Evolutionary conservation across 305 asterid genomes (phyloP), one percentile per base, ranked within the genome.

Genomic region (Fraxinus sp.): DNA sequence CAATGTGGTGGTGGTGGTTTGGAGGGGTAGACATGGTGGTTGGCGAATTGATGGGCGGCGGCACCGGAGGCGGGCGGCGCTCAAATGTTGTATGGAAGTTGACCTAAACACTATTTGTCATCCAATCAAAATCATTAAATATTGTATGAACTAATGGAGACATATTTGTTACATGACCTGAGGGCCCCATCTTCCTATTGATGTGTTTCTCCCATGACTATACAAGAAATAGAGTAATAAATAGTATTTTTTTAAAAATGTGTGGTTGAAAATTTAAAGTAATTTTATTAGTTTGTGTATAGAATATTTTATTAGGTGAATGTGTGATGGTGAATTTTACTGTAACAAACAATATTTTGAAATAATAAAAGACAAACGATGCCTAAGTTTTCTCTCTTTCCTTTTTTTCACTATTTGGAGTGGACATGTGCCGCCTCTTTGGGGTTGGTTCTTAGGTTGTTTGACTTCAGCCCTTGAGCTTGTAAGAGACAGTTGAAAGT

Each of bases 21-120:
- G 79, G 30, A 37, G 76, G 76, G 18, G 81, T 73, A 20, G 73
- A 52, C 30, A 9, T 73, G 66, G 22, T 5, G 26, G 85, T 83
- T 85, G 85, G 80, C 62, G 84, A 18, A 79, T 80, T 72, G 28
- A 72, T 14, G 5, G 76, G 49, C 76, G 44, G 44, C 76, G 24
- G 76, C 26, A 7, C 2, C 36, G 36, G 74, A 9, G 73, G 73
- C 73, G 16, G 74, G 36, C 74, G 2, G 37, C 39, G 6, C 33
- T 9, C 13, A 22, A 28, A 68, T 28, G 77, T 33, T 32, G 22
- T 30, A 30, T 70, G 4, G 18, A 16, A 13, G 24, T 70, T 70
- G 75, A 70, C 75, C 75, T 70, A 70, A 70, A 14, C 41, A 32
- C 75, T 70, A 1, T 14, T 14, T 28, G 26, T 22, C 5, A 24